phyloP scores from a whole-genome alignment of 495 filamentous ascomycete species.

The Eremomyces bilateralis region DNA sequence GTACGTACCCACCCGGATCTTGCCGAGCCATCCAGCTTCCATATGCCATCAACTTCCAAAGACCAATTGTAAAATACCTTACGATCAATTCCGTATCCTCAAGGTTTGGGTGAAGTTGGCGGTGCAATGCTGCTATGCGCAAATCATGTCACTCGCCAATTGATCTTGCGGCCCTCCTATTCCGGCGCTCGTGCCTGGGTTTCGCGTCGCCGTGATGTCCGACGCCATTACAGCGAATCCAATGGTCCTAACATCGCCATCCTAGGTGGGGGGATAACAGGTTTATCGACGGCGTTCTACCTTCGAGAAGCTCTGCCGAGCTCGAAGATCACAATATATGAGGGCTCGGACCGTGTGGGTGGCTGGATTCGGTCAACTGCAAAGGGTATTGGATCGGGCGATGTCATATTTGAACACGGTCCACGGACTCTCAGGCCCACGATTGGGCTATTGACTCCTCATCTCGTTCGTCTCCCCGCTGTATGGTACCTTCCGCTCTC shows the following conservation, averaged over 20 bases:
- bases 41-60: no score
- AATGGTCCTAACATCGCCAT: slow-evolving; percentile 51
- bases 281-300: slow-evolving; percentile 61
- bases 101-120: no score
- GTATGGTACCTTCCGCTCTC: slow-evolving; percentile 2
- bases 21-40: no score
- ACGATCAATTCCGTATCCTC: no score
- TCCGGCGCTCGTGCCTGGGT: no score
- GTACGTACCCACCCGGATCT: no score
- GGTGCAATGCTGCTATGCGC: no score
- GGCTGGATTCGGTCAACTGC: slow-evolving; percentile 64
- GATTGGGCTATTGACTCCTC: slow-evolving; percentile 26
- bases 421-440: slow-evolving; percentile 51
- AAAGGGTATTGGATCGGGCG: slow-evolving; percentile 29
- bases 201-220: no score
- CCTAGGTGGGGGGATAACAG: slow-evolving; percentile 78
- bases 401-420: slow-evolving; percentile 64
- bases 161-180: no score
- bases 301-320: slow-evolving; percentile 33
- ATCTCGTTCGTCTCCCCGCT: slow-evolving; percentile 27
- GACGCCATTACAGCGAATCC: no score
- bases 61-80: no score
- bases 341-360: slow-evolving; percentile 43
- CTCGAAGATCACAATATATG: slow-evolving; percentile 54
- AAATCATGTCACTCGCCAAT: no score